phyloP scores from a whole-genome alignment of 306 rosid species.

The Cucumis sativus region Cucumber_9930_V3 NC_026657.2:13424001-13424500 shows the following conservation, averaged over 20 bases:
- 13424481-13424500: background rate
- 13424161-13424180: slow-evolving; percentile 62
- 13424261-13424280: slow-evolving; percentile 1
- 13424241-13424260: background rate
- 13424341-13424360: slow-evolving; percentile 74
- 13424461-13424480: background rate
- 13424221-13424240: background rate
- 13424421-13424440: slow-evolving; percentile 9
- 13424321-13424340: slow-evolving; percentile 86
- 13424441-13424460: background rate
- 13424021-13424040: slow-evolving; percentile 61
- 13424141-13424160: slow-evolving; percentile 95
- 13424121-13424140: slow-evolving; percentile 53
- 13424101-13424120: background rate
- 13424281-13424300: slow-evolving; percentile 1
- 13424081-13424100: background rate
- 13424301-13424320: slow-evolving; percentile 12
- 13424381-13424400: slow-evolving; percentile 54
- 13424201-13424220: slow-evolving; percentile 47
- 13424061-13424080: slow-evolving; percentile 19
- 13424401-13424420: slow-evolving; percentile 20
- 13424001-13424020: slow-evolving; percentile 45
- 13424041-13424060: slow-evolving; percentile 96
- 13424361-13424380: slow-evolving; percentile 40
- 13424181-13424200: slow-evolving; percentile 69